These are phyloP conservation scores for Candida schatavii DNA, from an alignment of 805 yeast species.

Conservation along the genomic window DNA sequence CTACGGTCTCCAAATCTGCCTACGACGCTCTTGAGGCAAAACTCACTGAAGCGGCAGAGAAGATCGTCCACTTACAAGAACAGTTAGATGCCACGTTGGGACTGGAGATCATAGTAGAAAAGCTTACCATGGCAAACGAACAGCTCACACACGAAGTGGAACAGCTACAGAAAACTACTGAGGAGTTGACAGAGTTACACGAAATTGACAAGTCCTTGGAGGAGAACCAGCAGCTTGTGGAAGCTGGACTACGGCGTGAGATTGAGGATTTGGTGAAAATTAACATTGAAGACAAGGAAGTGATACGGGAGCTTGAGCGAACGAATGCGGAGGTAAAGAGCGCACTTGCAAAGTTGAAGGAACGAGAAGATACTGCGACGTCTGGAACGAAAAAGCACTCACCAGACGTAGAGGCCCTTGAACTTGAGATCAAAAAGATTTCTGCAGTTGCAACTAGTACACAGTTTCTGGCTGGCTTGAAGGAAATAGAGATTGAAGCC, in stretches of 20 bases:
- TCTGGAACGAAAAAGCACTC: neutral
- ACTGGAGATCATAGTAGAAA: conserved; percentile 34
- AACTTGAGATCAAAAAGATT: conserved; percentile 14
- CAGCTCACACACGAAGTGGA: conserved; percentile 30
- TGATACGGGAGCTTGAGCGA: conserved; percentile 17
- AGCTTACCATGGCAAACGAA: conserved; percentile 34
- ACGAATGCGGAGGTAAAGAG: conserved; percentile 17
- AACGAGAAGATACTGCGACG: neutral
- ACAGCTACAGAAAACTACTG: conserved; percentile 33
- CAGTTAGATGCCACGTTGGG: conserved; percentile 33
- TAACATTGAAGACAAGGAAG: conserved; percentile 14
- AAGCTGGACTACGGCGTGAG: conserved; percentile 40
- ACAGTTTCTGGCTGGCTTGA: conserved; percentile 10
- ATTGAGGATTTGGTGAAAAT: conserved; percentile 22
- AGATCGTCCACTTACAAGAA: conserved; percentile 24
- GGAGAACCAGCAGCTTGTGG: conserved; percentile 40
- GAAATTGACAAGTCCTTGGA: conserved; percentile 51
- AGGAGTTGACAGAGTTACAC: conserved; percentile 49
- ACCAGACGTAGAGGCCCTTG: conserved; percentile 13
- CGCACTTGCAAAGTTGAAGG: conserved; percentile 19
- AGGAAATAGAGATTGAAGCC: conserved; percentile 9
- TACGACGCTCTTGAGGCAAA: conserved; percentile 30
- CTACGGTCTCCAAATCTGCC: conserved; percentile 13
- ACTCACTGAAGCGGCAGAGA: conserved; percentile 19
- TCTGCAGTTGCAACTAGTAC: conserved; percentile 9